A percentile compares a stretch with the other conserved stretches of the same genome.
Conservation (phyloP, 2,329 filamentous ascomycete genomes). For the Pseudocercospora pini-densiflorae region DNA sequence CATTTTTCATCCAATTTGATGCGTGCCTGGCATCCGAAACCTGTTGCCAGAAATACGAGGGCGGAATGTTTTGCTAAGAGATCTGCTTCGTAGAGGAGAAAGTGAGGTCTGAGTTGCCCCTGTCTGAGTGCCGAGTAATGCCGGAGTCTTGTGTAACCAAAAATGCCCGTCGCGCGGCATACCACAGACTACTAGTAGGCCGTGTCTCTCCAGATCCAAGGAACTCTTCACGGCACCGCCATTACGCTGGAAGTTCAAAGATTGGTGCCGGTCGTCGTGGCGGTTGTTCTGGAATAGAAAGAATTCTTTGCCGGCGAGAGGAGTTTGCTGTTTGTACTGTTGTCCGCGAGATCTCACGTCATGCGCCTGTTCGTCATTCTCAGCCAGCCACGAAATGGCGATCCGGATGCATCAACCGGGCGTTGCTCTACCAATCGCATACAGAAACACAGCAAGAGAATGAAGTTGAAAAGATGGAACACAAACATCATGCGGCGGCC, state of each 20-base stretch:
- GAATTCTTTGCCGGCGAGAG: not conserved
- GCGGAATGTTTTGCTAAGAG: not conserved
- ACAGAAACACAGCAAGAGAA: not conserved
- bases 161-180: not conserved
- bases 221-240: not conserved
- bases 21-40: not conserved
- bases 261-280: not conserved
- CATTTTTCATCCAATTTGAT: not conserved
- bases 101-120: slow-evolving; percentile 3
- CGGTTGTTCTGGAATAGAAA: not conserved
- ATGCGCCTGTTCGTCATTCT: slow-evolving; percentile 5
- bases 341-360: not conserved
- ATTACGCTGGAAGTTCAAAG: slow-evolving; percentile 4
- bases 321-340: not conserved
- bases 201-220: slow-evolving; percentile 1
- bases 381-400: slow-evolving; percentile 5
- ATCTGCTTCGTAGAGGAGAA: not conserved
- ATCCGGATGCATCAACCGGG: slow-evolving; percentile 1
- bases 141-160: not conserved
- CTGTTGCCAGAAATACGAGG: not conserved
- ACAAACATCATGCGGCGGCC: not conserved
- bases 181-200: not conserved
- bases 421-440: not conserved
- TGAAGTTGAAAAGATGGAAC: not conserved
- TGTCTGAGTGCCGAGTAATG: slow-evolving; percentile 2